Base-by-base conservation (phyloP, 192 early-diverging fungal genomes). In the Coemansia asiatica region DNA sequence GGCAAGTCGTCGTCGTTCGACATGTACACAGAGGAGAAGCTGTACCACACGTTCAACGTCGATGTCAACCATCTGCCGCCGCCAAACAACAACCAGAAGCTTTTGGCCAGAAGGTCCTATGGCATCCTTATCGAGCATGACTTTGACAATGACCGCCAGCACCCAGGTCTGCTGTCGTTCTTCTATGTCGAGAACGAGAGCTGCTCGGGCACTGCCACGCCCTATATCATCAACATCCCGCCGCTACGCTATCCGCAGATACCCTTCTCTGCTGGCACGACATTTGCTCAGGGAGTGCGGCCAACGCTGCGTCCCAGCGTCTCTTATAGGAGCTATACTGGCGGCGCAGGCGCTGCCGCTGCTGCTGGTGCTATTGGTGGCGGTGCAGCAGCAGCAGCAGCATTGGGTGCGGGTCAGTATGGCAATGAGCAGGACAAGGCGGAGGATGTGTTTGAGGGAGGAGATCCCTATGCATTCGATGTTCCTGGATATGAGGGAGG, bases 11-110 rank as follows among this genome's bases (percentile, higher is more conserved):
- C 85, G 74, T 74, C 80, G 4, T 82, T 90, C 48, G 87, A 88
- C 64, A 81, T 72, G 35, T 73, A 75, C 60, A 90, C 90, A 0
- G 85, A 84, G 53, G 92, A 94, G 62, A 78, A 87, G 56, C 88
- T 94, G 85, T 83, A 87, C 58, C 79, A 87, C 25, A 80, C 87
- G 27, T 94, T 94, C 57, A 81, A 80, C 15, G 38, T 76, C 53
- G 89, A 90, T 59, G 88, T 90, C 55, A 75, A 82, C 56, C 67
- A 64, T n/a, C 48, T 75, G 69, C 63, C 72, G 63, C 78, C 78
- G 46, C 74, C 74, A 4, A 66, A 71, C 58, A 68, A 74, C 33
- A 74, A 77, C 61, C 73, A 78, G 58, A 85, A 90, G 72, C 61
- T 88, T 46, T 60, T 90, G 26, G 83, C 71, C 15, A 72, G 87